phyloP scores from a whole-genome alignment of 768 basidiomycete species.

The Mycena haematopus region DNA sequence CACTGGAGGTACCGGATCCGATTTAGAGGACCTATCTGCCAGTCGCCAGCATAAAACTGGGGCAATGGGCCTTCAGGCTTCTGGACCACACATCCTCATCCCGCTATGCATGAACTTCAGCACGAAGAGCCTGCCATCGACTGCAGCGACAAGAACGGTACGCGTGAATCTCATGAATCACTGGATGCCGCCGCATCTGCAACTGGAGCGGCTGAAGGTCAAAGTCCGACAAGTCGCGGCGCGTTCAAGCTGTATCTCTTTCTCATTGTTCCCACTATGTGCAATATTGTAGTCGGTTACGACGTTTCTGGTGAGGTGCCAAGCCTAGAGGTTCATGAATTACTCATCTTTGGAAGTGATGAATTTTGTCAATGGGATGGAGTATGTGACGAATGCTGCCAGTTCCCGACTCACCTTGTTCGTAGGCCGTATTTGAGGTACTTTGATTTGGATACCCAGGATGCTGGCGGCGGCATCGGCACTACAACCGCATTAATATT shows the following conservation, averaged over 20 bases:
- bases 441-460: slow-evolving; percentile 46
- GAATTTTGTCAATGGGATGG: slow-evolving; percentile 55
- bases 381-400: slow-evolving; percentile 36
- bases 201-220: background rate
- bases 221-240: slow-evolving; percentile 16
- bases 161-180: slow-evolving; percentile 10
- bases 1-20: slow-evolving; percentile 13
- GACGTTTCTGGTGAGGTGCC: slow-evolving; percentile 19
- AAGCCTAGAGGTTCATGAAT: background rate
- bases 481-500: slow-evolving; percentile 52
- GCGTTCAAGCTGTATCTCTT: slow-evolving; percentile 27
- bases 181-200: slow-evolving; percentile 1
- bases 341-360: slow-evolving; percentile 40
- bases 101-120: slow-evolving; percentile 1
- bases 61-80: background rate
- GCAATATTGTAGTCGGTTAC: slow-evolving; percentile 17
- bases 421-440: slow-evolving; percentile 47
- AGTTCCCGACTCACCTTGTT: slow-evolving; percentile 3
- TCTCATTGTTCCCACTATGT: slow-evolving; percentile 19
- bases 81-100: background rate
- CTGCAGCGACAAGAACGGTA: background rate
- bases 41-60: slow-evolving; percentile 9
- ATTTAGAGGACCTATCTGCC: slow-evolving; percentile 17
- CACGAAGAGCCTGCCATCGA: background rate
- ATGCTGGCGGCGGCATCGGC: slow-evolving; percentile 51